Evolutionary conservation across 129 eudicot species (phyloP).

Genomic region (Glebionis coronaria): DNA sequence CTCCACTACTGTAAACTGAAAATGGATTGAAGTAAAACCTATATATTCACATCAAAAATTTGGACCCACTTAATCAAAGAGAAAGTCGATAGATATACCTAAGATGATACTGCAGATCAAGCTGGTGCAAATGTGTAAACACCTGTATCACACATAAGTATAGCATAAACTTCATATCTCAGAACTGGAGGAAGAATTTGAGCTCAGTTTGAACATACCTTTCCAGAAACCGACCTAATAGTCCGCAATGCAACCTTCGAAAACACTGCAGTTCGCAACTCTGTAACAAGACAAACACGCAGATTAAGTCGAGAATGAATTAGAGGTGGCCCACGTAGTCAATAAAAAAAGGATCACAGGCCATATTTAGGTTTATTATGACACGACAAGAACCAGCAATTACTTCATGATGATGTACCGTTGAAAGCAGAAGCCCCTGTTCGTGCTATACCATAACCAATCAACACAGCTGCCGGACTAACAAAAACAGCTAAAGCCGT

Average conservation of each 20-base stretch:
- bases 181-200: background rate
- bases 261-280: constrained; percentile 92
- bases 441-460: constrained; percentile 93
- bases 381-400: constrained; percentile 42
- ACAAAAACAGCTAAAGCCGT: constrained; percentile 71
- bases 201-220: constrained; percentile 42
- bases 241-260: constrained; percentile 95
- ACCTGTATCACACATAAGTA: constrained; percentile 57
- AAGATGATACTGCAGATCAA: constrained; percentile 75
- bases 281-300: constrained; percentile 34
- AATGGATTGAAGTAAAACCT: background rate
- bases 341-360: background rate
- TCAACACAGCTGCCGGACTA: constrained; percentile 85
- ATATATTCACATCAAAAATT: constrained; percentile 1
- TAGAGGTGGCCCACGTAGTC: constrained; percentile 16
- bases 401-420: constrained; percentile 69
- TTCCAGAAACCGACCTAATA: constrained; percentile 80
- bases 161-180: constrained; percentile 1
- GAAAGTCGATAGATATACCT: constrained; percentile 48
- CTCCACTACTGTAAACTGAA: background rate
- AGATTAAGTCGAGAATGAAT: constrained; percentile 16
- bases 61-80: constrained; percentile 10
- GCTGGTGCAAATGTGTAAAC: constrained; percentile 91
- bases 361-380: constrained; percentile 1
- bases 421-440: constrained; percentile 91